A percentile compares a stretch with the other conserved stretches of the same genome.
phyloP scores from a whole-genome alignment of 495 filamentous ascomycete species.

The Neurospora sp. region DNA sequence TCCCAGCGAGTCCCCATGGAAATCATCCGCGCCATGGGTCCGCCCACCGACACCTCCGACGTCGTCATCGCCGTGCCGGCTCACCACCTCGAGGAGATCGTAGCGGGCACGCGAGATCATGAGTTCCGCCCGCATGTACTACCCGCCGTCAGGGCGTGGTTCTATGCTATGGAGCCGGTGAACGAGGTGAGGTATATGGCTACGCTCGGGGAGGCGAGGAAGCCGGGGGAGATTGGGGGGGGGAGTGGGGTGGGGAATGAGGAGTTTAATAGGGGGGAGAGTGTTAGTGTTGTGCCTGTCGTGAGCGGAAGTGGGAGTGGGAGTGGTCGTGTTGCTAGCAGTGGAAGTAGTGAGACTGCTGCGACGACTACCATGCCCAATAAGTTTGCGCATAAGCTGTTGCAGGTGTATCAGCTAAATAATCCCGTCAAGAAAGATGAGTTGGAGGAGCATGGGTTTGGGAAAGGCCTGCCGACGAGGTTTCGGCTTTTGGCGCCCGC shows the following conservation, averaged over 20 bases:
- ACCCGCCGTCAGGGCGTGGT: slow-evolving; percentile 36
- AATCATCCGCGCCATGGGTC: slow-evolving; percentile 31
- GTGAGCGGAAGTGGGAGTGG: background rate
- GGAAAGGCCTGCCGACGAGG: slow-evolving; percentile 26
- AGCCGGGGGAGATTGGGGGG: slow-evolving; percentile 30
- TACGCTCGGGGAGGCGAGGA: slow-evolving; percentile 25
- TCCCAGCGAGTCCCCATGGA: slow-evolving; percentile 40
- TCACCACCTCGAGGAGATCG: slow-evolving; percentile 27
- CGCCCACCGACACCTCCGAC: slow-evolving; percentile 35
- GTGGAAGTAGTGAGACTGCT: background rate
- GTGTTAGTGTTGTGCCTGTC: too few species aligned
- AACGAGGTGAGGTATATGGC: slow-evolving; percentile 41
- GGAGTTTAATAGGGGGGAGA: slow-evolving; percentile 34
- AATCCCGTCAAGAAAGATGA: slow-evolving; percentile 33
- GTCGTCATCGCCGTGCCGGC: slow-evolving; percentile 35
- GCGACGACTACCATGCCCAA: background rate
- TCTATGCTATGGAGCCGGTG: slow-evolving; percentile 29
- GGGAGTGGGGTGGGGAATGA: slow-evolving; percentile 32
- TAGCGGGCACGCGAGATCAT: slow-evolving; percentile 30
- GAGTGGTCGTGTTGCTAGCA: background rate
- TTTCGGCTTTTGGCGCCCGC: slow-evolving; percentile 35
- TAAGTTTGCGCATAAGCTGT: slow-evolving; percentile 36
- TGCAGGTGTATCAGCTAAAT: slow-evolving; percentile 43
- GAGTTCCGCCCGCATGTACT: slow-evolving; percentile 37
- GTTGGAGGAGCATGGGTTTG: slow-evolving; percentile 34